Base-by-base conservation (phyloP, 176 grass and related monocot species). In the Oryza coarctata region DNA sequence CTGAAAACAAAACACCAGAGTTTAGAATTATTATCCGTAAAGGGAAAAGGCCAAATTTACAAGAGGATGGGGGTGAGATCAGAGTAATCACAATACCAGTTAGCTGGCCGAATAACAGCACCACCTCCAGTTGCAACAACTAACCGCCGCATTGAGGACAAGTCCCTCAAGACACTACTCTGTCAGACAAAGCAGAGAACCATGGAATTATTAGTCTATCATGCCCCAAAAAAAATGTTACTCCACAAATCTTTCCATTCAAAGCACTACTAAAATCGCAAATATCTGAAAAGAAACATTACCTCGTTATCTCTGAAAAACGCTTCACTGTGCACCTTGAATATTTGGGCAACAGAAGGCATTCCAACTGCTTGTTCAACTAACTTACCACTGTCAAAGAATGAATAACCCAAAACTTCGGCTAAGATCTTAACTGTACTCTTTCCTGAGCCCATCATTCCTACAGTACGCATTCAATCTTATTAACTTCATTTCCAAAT, bases 391-490 rank as follows among this genome's bases (percentile, higher is more conserved):
- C 94, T 97, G 78, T 97, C 94, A 83, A 97, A 94, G 77, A 83
- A 93, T 41, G 94, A 94, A 81, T 97, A 97, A 75, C 92, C 80
- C 70, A 94, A 49, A 64, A 94, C 94, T 94, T 97, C 94, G 0
- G 92, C 76, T 77, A 97, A 73, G 38, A 97, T 97, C 77, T 97
- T 97, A 31, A 97, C 89, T 1, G 94, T 97, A 25, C 83, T 97
- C 80, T 97, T 97, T 40, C 94, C 94, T 27, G 94, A 97, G 12
- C 94, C 94, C 94, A 97, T 97, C 92, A 97, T 92, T 83, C 94
- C 94, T 97, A 73, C 62, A 31, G 52, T 40, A 75, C 15, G n/a
- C 73, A 31, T n/a, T 14, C 14, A 52, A 13, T n/a, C 30, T 23
- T 68, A 57, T 79, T 82, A 80, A 80, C 70, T 28, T 15, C 12